Percentiles rank a stretch among this genome's conserved stretches.
These are phyloP conservation scores for Tieghemiomyces parasiticus DNA, from an alignment of 192 early-diverging fungal species.

Conservation along the genomic window DNA sequence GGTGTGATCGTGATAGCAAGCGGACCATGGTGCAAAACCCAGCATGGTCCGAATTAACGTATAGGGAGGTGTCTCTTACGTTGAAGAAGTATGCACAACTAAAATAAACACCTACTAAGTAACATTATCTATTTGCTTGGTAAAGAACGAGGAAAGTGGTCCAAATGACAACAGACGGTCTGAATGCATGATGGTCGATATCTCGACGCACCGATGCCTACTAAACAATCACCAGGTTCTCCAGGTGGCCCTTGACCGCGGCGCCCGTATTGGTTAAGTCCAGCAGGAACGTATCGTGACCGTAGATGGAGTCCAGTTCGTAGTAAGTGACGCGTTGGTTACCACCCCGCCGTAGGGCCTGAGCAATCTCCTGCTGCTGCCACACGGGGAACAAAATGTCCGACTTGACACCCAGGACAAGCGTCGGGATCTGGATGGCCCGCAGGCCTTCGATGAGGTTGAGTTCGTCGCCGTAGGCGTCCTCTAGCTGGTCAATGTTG, in stretches of 20 bases:
- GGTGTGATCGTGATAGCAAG: no score
- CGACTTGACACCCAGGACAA: conserved; percentile 87
- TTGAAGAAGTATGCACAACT: no score
- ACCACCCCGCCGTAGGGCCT: conserved; percentile 64
- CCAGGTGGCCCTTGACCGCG: conserved; percentile 84
- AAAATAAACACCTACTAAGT: no score
- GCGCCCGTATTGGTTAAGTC: conserved; percentile 80
- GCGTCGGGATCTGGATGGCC: conserved; percentile 55
- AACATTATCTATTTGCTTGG: no score
- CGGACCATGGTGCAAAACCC: no score
- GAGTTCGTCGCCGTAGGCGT: conserved; percentile 26
- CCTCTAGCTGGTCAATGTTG: conserved; percentile 14
- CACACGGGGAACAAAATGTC: conserved; percentile 90
- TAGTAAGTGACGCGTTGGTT: conserved; percentile 90
- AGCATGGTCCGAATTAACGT: no score
- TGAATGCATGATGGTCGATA: no score
- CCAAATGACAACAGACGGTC: no score
- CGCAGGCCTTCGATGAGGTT: conserved; percentile 61
- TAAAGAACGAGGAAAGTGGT: no score
- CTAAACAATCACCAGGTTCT: no score
- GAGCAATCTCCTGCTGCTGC: conserved; percentile 95
- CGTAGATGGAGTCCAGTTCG: conserved; percentile 92
- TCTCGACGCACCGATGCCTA: no score
- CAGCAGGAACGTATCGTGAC: conserved; percentile 94
- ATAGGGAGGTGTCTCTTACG: no score